phyloP scores from a whole-genome alignment of 2,329 filamentous ascomycete species.

The Colletotrichum agaves region DNA sequence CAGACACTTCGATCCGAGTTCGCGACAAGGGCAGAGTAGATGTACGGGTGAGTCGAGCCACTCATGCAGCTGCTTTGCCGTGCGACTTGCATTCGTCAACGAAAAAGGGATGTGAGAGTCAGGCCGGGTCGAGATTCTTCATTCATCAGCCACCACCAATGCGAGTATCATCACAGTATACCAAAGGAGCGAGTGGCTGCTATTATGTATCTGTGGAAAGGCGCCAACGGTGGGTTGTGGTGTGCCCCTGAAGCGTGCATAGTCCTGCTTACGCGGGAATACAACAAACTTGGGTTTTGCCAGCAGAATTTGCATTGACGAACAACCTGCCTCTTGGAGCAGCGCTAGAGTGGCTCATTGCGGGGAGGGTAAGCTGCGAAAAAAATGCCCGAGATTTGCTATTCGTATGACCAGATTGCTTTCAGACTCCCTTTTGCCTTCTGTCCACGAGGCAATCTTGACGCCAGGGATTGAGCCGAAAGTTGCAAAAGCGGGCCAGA shows the following conservation, averaged over 20 bases:
- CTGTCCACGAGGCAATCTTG: not conserved
- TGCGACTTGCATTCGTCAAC: not conserved
- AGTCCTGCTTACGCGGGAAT: not conserved
- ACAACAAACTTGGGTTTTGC: conserved; percentile 12
- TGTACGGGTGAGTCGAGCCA: not conserved
- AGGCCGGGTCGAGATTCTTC: not conserved
- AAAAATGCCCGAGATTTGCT: conserved; percentile 29
- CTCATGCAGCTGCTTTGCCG: not conserved
- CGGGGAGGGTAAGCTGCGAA: conserved; percentile 7
- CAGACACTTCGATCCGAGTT: not conserved
- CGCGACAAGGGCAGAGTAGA: not conserved
- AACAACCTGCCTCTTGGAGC: conserved; percentile 6
- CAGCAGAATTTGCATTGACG: not conserved
- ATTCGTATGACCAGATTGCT: conserved; percentile 20
- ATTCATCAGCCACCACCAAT: not conserved
- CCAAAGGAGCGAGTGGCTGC: not conserved
- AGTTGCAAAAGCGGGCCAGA: not conserved
- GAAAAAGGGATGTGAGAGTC: not conserved
- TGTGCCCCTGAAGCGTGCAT: conserved; percentile 21
- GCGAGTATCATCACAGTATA: not conserved
- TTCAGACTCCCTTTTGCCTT: not conserved
- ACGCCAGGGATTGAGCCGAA: conserved; percentile 1
- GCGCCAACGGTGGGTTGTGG: not conserved
- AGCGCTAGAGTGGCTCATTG: conserved; percentile 1
- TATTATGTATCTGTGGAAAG: not conserved